phyloP scores from a whole-genome alignment of 352 stramenopile genomes.

The Pythium graminicola region DNA sequence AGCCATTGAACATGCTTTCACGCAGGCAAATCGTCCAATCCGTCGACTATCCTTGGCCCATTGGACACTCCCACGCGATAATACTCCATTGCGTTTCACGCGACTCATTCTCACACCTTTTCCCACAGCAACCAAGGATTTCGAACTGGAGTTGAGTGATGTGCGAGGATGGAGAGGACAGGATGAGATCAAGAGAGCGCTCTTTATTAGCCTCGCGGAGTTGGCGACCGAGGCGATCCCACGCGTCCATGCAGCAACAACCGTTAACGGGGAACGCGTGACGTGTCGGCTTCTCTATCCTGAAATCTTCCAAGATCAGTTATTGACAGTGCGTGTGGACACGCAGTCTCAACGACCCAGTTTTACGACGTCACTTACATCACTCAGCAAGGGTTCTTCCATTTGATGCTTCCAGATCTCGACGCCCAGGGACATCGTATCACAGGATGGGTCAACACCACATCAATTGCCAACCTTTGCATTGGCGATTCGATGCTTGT shows the following conservation, averaged over 20 bases:
- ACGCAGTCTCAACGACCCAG: neutral
- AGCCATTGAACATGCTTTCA: neutral
- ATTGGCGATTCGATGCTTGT: neutral
- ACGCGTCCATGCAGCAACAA: neutral
- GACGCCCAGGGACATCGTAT: neutral
- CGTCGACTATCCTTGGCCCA: neutral
- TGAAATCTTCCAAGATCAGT: neutral
- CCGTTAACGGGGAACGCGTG: neutral
- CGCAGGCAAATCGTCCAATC: neutral
- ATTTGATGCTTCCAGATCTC: neutral
- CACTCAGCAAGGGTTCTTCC: conserved; percentile 7
- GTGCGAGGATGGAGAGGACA: no score
- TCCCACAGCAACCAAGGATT: neutral
- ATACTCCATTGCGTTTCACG: neutral
- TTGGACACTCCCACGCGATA: neutral
- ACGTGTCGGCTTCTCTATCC: neutral
- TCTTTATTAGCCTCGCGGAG: neutral
- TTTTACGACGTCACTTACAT: conserved; percentile 1
- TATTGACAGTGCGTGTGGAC: neutral
- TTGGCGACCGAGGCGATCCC: neutral
- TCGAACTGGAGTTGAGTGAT: conserved; percentile 2
- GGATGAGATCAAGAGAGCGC: neutral
- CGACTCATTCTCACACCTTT: neutral
- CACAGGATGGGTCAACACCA: neutral
- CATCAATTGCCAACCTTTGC: neutral